phyloP scores from a whole-genome alignment of 768 basidiomycete genomes.

The Pholiota microspora region DNA sequence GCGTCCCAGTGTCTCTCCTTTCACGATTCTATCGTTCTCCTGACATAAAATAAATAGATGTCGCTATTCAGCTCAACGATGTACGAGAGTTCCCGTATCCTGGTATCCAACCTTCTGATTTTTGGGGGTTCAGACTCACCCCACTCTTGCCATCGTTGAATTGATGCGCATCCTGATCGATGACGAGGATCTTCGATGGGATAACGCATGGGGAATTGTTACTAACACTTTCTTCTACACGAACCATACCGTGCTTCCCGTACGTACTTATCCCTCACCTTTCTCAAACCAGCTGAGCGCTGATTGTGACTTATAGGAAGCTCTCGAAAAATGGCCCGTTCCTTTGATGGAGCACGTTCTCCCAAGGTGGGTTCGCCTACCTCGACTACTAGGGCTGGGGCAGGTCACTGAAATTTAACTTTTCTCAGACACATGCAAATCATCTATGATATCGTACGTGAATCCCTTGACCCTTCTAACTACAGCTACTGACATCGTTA shows the following conservation, averaged over 20 bases:
- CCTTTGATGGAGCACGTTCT: slow-evolving; percentile 82
- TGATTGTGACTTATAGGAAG: slow-evolving; percentile 48
- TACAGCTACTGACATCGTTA: slow-evolving; percentile 5
- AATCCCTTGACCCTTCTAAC: not conserved
- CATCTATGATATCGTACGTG: slow-evolving; percentile 78
- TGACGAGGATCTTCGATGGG: slow-evolving; percentile 87
- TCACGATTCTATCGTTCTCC: slow-evolving; percentile 6
- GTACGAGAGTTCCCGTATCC: slow-evolving; percentile 39
- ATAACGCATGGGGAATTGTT: slow-evolving; percentile 83
- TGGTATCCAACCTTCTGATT: slow-evolving; percentile 1
- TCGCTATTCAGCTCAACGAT: slow-evolving; percentile 95
- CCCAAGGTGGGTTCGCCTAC: slow-evolving; percentile 50
- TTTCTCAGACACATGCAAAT: slow-evolving; percentile 79
- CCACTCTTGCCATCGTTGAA: slow-evolving; percentile 92
- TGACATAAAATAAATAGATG: slow-evolving; percentile 57
- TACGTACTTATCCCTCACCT: slow-evolving; percentile 26
- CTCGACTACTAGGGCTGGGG: not conserved
- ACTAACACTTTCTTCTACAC: slow-evolving; percentile 95
- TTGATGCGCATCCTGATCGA: slow-evolving; percentile 90
- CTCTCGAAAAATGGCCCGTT: slow-evolving; percentile 91
- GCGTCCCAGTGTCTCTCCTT: slow-evolving; percentile 21
- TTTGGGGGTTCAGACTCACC: slow-evolving; percentile 76
- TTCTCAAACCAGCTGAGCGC: not conserved
- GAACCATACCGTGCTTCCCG: slow-evolving; percentile 91
- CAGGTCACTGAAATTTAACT: not conserved